A percentile compares a stretch with the other conserved stretches of the same genome.
These are phyloP conservation scores for Pythium phragmitis DNA, from an alignment of 352 stramenopile species.

Conservation along the genomic window DNA sequence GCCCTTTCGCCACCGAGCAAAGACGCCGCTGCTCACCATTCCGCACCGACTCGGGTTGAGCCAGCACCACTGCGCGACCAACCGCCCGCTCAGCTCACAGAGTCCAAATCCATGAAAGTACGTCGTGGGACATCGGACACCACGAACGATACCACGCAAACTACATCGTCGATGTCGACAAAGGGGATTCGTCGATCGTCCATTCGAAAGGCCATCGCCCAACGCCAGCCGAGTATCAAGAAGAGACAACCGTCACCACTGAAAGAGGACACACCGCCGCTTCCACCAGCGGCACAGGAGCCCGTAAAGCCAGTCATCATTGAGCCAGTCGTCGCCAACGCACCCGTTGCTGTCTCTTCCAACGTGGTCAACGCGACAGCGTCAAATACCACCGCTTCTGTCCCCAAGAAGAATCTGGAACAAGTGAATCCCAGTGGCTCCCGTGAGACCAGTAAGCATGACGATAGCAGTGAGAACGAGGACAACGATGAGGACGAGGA, in stretches of 20 bases:
- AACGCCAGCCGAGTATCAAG: slow-evolving; percentile 22
- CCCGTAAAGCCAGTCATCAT: background rate
- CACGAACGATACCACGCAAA: background rate
- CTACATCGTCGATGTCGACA: slow-evolving; percentile 4
- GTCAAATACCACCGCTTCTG: background rate
- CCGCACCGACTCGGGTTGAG: background rate
- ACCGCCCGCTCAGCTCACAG: background rate
- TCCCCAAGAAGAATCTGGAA: background rate
- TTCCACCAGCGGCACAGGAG: background rate
- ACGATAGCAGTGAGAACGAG: slow-evolving; percentile 5
- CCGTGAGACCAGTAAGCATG: background rate
- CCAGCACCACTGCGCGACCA: background rate
- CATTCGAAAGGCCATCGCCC: slow-evolving; percentile 14
- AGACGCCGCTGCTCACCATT: background rate
- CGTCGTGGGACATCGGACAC: background rate
- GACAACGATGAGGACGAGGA: slow-evolving; percentile 3
- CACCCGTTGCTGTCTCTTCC: background rate
- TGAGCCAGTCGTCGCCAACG: background rate
- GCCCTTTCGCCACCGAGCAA: background rate
- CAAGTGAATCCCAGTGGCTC: no score
- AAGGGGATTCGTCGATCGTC: slow-evolving; percentile 12
- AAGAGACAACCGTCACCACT: slow-evolving; percentile 1
- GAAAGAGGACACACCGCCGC: background rate
- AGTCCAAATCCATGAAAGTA: slow-evolving; percentile 9
- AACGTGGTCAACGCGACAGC: background rate